These are phyloP conservation scores for Aspergillus awamori DNA, from an alignment of 2,329 filamentous ascomycete genomes.

Conservation along the genomic window DNA sequence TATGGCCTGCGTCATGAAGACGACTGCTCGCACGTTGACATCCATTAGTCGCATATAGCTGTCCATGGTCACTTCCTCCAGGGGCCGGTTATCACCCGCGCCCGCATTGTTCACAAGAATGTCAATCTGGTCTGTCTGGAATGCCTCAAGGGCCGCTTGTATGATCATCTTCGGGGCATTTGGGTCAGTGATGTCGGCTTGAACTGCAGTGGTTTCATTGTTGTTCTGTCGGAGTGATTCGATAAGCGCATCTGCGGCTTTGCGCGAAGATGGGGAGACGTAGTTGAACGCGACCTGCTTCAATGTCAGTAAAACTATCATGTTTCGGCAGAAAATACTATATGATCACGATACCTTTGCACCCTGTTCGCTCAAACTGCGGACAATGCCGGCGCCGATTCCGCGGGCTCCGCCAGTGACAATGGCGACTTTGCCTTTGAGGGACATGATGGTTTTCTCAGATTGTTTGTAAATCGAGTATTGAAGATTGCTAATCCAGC, in stretches of 20 bases:
- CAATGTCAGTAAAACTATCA: too few species aligned
- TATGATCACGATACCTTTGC: slow-evolving; percentile 12
- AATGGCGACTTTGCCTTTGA: slow-evolving; percentile 23
- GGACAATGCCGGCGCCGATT: slow-evolving; percentile 23
- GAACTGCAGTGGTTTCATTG: slow-evolving; percentile 16
- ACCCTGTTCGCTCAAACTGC: slow-evolving; percentile 15
- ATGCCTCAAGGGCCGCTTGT: slow-evolving; percentile 9
- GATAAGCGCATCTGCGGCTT: slow-evolving; percentile 16
- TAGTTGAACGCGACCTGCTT: slow-evolving; percentile 23
- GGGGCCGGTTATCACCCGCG: slow-evolving; percentile 19
- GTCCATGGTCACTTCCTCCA: slow-evolving; percentile 24
- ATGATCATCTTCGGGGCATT: slow-evolving; percentile 16
- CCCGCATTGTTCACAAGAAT: slow-evolving; percentile 34
- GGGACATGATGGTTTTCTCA: slow-evolving; percentile 14
- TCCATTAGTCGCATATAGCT: slow-evolving; percentile 21
- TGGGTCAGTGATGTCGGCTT: slow-evolving; percentile 19
- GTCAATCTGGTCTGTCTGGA: slow-evolving; percentile 18
- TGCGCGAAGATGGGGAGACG: slow-evolving; percentile 17
- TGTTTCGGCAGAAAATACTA: too few species aligned
- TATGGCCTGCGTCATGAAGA: slow-evolving; percentile 29
- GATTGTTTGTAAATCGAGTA: background rate
- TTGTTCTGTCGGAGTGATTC: slow-evolving; percentile 6
- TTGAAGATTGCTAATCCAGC: background rate
- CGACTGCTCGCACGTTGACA: slow-evolving; percentile 23
- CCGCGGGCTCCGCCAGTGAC: slow-evolving; percentile 24